Percentiles rank a stretch among this genome's conserved stretches.
These are phyloP conservation scores for Neofusicoccum sp. DNA, from an alignment of 2,329 filamentous ascomycete genomes.

Conservation along the genomic window DNA sequence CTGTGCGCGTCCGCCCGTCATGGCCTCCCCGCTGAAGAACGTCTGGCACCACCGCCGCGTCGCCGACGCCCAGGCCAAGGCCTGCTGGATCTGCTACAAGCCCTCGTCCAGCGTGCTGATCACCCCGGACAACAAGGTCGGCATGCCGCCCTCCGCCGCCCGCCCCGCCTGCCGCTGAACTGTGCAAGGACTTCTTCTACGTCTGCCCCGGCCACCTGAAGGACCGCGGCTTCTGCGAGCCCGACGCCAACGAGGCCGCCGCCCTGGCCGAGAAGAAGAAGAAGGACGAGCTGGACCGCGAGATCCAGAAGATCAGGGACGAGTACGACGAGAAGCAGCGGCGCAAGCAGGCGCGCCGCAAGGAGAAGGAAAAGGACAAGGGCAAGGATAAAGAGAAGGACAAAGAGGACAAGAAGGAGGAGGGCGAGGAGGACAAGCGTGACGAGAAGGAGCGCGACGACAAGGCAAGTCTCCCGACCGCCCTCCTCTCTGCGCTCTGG, in stretches of 20 bases:
- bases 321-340: slow-evolving; percentile 55
- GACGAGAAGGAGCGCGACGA: slow-evolving; percentile 63
- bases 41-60: slow-evolving; percentile 83
- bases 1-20: background rate
- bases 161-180: slow-evolving; percentile 4
- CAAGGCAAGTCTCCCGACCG: slow-evolving; percentile 43
- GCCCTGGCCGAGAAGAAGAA: slow-evolving; percentile 54
- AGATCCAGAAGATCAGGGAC: slow-evolving; percentile 50
- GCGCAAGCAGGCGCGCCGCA: slow-evolving; percentile 54
- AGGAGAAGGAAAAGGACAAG: slow-evolving; percentile 44
- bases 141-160: background rate
- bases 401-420: slow-evolving; percentile 64
- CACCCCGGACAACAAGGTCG: slow-evolving; percentile 83
- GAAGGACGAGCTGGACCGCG: slow-evolving; percentile 47
- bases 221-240: slow-evolving; percentile 74
- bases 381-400: slow-evolving; percentile 41
- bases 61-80: slow-evolving; percentile 76
- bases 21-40: slow-evolving; percentile 61
- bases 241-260: slow-evolving; percentile 69
- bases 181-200: slow-evolving; percentile 79
- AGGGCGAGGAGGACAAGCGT: slow-evolving; percentile 63
- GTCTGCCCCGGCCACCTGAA: slow-evolving; percentile 80
- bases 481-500: background rate
- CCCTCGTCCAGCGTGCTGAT: slow-evolving; percentile 83
- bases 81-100: slow-evolving; percentile 91